phyloP scores from a whole-genome alignment of 208 protist species.

The Leishmania tarentolae region DNA sequence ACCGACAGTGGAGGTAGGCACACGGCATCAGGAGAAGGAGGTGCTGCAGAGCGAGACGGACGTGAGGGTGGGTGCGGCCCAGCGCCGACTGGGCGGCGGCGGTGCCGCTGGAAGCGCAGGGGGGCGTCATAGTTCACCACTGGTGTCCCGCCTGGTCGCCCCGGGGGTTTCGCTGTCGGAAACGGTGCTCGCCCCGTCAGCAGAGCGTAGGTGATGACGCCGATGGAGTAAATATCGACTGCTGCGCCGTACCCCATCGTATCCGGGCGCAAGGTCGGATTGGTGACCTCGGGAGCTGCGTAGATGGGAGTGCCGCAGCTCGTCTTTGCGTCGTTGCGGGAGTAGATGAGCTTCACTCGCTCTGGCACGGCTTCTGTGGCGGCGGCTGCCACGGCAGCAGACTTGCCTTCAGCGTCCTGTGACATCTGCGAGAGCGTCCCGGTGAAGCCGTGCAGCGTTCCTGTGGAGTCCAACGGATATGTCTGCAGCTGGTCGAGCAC shows the following conservation, averaged over 20 bases:
- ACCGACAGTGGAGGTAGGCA: slow-evolving; percentile 19
- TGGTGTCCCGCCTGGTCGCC: slow-evolving; percentile 18
- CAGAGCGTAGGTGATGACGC: slow-evolving; percentile 65
- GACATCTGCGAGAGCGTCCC: neutral
- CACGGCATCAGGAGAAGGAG: neutral
- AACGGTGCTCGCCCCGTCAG: slow-evolving; percentile 54
- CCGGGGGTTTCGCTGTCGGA: slow-evolving; percentile 17
- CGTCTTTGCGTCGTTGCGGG: slow-evolving; percentile 52
- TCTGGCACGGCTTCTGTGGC: slow-evolving; percentile 16
- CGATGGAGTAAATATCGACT: slow-evolving; percentile 75
- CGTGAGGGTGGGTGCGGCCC: slow-evolving; percentile 1
- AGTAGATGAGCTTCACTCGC: slow-evolving; percentile 31
- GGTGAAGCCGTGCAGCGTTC: neutral
- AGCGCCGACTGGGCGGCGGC: neutral
- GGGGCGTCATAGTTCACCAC: slow-evolving; percentile 37
- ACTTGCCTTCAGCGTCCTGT: neutral
- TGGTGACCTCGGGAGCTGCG: slow-evolving; percentile 63
- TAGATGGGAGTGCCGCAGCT: slow-evolving; percentile 78
- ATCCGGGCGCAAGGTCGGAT: slow-evolving; percentile 35
- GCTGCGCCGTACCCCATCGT: slow-evolving; percentile 56
- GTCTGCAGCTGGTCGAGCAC: slow-evolving; percentile 39
- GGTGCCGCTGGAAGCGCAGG: slow-evolving; percentile 18
- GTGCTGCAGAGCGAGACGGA: neutral
- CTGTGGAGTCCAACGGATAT: slow-evolving; percentile 4
- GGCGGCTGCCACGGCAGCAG: neutral